Conservation (phyloP, 129 eudicot species). For the Cynara cardunculus region DNA sequence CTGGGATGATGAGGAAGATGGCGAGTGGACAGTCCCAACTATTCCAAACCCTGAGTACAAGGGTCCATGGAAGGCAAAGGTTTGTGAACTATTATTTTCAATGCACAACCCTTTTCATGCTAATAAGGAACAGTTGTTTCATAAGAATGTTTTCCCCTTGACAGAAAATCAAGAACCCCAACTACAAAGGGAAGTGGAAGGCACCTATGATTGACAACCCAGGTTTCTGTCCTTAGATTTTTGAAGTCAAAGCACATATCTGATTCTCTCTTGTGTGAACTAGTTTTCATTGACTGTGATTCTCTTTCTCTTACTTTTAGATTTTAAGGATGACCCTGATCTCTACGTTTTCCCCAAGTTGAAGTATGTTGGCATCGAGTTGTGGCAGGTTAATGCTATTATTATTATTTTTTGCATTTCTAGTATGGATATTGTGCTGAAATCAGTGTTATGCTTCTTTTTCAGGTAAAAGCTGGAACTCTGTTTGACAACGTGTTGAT, state of each 20-base stretch:
- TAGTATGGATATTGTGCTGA: too few species aligned
- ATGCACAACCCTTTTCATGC: not conserved
- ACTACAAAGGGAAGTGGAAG: constrained; percentile 84
- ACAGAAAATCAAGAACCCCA: constrained; percentile 78
- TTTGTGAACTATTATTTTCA: constrained; percentile 14
- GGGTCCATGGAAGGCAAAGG: constrained; percentile 78
- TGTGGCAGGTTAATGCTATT: constrained; percentile 92
- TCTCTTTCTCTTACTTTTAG: constrained; percentile 22
- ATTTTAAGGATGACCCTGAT: constrained; percentile 75
- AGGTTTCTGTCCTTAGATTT: constrained; percentile 25
- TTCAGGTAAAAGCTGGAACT: constrained; percentile 96
- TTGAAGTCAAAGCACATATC: not conserved
- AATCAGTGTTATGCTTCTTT: not conserved
- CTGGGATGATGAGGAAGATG: constrained; percentile 90
- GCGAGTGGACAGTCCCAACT: constrained; percentile 78
- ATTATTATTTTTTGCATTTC: too few species aligned
- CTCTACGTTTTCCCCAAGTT: constrained; percentile 62
- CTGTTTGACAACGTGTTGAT: constrained; percentile 79
- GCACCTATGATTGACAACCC: constrained; percentile 86
- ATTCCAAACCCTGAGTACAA: constrained; percentile 78
- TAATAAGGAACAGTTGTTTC: not conserved
- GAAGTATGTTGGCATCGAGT: constrained; percentile 70
- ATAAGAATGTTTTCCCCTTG: not conserved
- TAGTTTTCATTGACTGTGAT: not conserved
- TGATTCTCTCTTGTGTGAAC: not conserved